These are phyloP conservation scores for Sporothrix schenckii DNA, from an alignment of 2,329 filamentous ascomycete genomes.

Conservation along the genomic window DNA sequence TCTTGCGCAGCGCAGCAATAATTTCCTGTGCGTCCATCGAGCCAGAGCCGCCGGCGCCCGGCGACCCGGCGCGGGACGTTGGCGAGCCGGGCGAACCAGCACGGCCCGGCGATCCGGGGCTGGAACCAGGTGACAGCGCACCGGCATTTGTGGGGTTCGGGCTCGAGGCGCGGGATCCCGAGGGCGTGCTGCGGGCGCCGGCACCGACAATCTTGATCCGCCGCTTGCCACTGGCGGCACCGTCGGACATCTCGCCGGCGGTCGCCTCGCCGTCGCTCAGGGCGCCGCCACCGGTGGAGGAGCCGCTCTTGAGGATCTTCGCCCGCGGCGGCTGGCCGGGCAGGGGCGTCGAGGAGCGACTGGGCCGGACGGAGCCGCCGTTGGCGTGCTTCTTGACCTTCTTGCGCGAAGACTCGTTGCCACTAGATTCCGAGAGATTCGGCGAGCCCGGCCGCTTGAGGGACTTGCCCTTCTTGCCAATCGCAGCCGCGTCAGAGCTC, in stretches of 20 bases:
- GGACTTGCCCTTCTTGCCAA: constrained; percentile 59
- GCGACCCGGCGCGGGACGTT: constrained; percentile 42
- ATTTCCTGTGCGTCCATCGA: constrained; percentile 57
- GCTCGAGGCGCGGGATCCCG: constrained; percentile 64
- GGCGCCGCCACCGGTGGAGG: constrained; percentile 55
- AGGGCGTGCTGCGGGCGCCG: constrained; percentile 55
- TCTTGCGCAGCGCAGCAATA: constrained; percentile 55
- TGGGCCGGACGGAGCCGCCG: constrained; percentile 52
- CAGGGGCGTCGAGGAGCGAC: constrained; percentile 60
- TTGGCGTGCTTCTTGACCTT: constrained; percentile 67
- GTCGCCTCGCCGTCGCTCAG: constrained; percentile 74
- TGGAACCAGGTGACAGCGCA: constrained; percentile 33
- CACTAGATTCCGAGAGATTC: constrained; percentile 85
- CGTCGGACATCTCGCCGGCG: constrained; percentile 67
- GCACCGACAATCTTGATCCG: constrained; percentile 59
- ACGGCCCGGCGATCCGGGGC: constrained; percentile 36
- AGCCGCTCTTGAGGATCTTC: constrained; percentile 40
- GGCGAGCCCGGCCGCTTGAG: constrained; percentile 87
- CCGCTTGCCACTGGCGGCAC: constrained; percentile 48
- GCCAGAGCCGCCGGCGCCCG: constrained; percentile 37
- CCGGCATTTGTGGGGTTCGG: constrained; percentile 53
- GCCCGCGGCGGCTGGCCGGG: constrained; percentile 48
- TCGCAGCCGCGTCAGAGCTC: constrained; percentile 46
- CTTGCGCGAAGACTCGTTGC: constrained; percentile 84
- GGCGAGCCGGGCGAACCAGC: constrained; percentile 35